These are phyloP conservation scores for Erigeron philadelphicus DNA, from an alignment of 140 eudicot species.

Conservation along the genomic window DNA sequence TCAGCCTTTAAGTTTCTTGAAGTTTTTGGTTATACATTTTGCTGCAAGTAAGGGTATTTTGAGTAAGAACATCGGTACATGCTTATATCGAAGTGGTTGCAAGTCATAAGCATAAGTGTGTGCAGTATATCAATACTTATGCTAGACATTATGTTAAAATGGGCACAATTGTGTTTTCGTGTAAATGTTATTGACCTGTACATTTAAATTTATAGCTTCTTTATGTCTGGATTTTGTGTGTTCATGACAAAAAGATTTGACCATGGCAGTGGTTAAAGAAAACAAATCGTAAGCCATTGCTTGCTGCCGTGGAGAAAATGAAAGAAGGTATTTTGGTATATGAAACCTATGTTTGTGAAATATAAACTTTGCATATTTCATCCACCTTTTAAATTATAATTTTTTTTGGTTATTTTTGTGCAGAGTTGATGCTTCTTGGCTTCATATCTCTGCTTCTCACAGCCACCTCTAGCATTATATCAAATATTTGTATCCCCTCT, in stretches of 20 bases:
- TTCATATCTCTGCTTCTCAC: slow-evolving; percentile 92
- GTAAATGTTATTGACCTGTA: background rate
- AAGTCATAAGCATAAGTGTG: background rate
- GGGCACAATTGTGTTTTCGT: slow-evolving; percentile 14
- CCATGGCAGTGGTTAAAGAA: slow-evolving; percentile 74
- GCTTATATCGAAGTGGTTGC: too few relatives aligned
- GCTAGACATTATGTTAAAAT: background rate
- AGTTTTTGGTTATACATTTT: too few relatives aligned
- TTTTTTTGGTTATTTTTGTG: slow-evolving; percentile 22
- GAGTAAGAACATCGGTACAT: too few relatives aligned
- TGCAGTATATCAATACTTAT: background rate
- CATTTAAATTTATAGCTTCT: slow-evolving; percentile 14
- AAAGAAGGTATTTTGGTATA: slow-evolving; percentile 72
- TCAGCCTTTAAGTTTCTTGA: too few relatives aligned
- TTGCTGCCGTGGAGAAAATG: slow-evolving; percentile 97
- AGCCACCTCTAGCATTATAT: slow-evolving; percentile 86
- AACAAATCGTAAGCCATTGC: slow-evolving; percentile 86
- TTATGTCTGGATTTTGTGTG: slow-evolving; percentile 3
- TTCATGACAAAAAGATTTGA: slow-evolving; percentile 17
- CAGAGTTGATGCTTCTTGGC: slow-evolving; percentile 99
- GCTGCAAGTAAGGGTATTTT: too few relatives aligned
- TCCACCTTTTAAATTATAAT: slow-evolving; percentile 10
- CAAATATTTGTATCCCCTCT: slow-evolving; percentile 81
- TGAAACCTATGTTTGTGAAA: background rate
- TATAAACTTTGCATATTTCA: background rate